Conservation (phyloP, 1,284 basidiomycete genomes). For the Mycena citricolor region DNA sequence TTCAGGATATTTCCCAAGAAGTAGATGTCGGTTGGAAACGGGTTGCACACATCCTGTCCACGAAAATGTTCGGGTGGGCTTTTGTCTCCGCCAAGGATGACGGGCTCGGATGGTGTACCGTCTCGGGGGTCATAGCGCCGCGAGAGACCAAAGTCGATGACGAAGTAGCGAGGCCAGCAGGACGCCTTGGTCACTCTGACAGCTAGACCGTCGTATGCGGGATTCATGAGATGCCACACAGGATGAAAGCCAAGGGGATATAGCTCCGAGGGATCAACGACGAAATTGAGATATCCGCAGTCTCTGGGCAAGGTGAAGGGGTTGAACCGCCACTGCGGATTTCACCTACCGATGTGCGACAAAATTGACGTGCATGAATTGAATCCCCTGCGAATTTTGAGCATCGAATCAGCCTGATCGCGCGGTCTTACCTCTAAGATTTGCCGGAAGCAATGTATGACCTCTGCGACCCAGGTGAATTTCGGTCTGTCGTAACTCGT, state of each 20-base stretch:
- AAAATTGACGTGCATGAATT: slow-evolving; percentile 10
- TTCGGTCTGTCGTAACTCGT: too few relatives aligned
- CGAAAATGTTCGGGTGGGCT: too few relatives aligned
- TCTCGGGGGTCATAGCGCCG: too few relatives aligned
- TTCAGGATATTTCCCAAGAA: neutral
- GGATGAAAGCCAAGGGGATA: slow-evolving; percentile 3
- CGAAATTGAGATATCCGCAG: slow-evolving; percentile 1
- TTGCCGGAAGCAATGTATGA: too few relatives aligned
- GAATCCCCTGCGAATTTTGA: slow-evolving; percentile 2
- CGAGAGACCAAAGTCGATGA: too few relatives aligned
- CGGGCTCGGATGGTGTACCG: too few relatives aligned
- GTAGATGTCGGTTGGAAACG: neutral
- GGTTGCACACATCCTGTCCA: too few relatives aligned
- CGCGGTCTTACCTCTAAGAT: too few relatives aligned
- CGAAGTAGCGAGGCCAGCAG: slow-evolving; percentile 10
- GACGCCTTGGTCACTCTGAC: neutral
- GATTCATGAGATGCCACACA: neutral
- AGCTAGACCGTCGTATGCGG: slow-evolving; percentile 1
- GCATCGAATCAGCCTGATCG: too few relatives aligned
- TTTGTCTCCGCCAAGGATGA: too few relatives aligned
- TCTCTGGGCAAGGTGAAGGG: neutral
- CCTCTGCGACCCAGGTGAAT: too few relatives aligned
- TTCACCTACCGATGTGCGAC: slow-evolving; percentile 10
- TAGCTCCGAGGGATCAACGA: slow-evolving; percentile 3
- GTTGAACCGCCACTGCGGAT: neutral